Percentiles rank a stretch among this genome's conserved stretches.
These are phyloP conservation scores for Bombardia bombarda DNA, from an alignment of 495 filamentous ascomycete genomes.

Conservation along the genomic window DNA sequence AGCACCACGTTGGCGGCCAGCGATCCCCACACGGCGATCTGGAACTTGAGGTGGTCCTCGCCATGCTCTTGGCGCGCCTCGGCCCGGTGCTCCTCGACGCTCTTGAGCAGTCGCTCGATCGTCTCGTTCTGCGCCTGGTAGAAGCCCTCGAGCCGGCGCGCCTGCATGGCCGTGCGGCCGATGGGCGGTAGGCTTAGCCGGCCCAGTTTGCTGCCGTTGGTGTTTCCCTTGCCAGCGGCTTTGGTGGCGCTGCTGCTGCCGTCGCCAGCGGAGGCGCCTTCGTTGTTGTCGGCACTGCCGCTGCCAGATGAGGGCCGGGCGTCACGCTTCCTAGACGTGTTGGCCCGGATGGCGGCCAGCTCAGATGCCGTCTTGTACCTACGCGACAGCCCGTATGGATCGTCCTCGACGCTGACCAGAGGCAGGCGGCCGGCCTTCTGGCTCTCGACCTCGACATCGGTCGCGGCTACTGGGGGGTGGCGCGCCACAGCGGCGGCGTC, in stretches of 20 bases:
- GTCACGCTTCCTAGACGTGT: constrained; percentile 71
- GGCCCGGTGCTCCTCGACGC: constrained; percentile 81
- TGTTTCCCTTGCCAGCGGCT: constrained; percentile 37
- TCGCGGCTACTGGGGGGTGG: constrained; percentile 25
- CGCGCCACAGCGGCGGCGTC: constrained; percentile 36
- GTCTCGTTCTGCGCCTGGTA: constrained; percentile 90
- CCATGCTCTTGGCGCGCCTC: constrained; percentile 71
- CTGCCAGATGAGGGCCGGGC: constrained; percentile 7
- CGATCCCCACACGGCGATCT: constrained; percentile 86
- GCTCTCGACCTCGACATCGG: constrained; percentile 68
- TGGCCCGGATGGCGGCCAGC: constrained; percentile 72
- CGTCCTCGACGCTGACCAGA: constrained; percentile 49
- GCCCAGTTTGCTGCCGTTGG: constrained; percentile 11
- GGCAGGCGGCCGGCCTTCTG: constrained; percentile 38
- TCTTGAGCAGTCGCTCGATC: constrained; percentile 85
- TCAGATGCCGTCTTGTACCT: constrained; percentile 72
- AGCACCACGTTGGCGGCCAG: constrained; percentile 79
- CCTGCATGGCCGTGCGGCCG: constrained; percentile 33
- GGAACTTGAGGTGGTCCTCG: constrained; percentile 74
- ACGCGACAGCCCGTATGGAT: constrained; percentile 76
- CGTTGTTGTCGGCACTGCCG: neutral
- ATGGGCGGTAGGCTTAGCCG: constrained; percentile 12
- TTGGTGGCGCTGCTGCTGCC: constrained; percentile 25
- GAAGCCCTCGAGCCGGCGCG: constrained; percentile 70
- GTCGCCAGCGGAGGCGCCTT: too few relatives aligned